A percentile compares a stretch with the other conserved stretches of the same genome.
Evolutionary conservation across 305 asterid species (phyloP).

Genomic region (Coffea humblotiana): DNA sequence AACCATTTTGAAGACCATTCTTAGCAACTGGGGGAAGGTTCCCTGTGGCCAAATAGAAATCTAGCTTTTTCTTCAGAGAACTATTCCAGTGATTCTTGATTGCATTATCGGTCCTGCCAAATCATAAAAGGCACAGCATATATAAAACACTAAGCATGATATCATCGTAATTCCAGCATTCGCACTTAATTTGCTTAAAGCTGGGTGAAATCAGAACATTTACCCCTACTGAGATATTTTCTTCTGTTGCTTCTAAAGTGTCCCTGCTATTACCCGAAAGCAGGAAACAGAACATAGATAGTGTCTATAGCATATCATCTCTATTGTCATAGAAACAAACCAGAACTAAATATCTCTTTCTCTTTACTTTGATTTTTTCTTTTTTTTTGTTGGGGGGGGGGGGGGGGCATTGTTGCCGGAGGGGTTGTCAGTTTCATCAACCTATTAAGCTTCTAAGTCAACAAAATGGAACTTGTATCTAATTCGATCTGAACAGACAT

Average conservation of each 20-base stretch:
- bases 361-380: neutral
- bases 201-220: neutral
- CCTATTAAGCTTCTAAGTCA: neutral
- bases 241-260: neutral
- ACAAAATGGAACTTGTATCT: neutral
- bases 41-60: slow-evolving; percentile 85
- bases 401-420: neutral
- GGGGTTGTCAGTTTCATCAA: neutral
- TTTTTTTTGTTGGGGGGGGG: too few species aligned
- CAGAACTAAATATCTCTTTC: neutral
- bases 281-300: neutral
- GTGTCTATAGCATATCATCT: neutral
- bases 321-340: neutral
- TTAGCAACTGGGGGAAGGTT: slow-evolving; percentile 73
- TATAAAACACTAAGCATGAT: neutral
- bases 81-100: slow-evolving; percentile 99
- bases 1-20: slow-evolving; percentile 41
- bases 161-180: neutral
- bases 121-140: neutral
- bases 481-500: neutral
- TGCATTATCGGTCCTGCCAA: slow-evolving; percentile 90
- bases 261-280: neutral
- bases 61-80: slow-evolving; percentile 86
- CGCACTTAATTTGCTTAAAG: neutral
- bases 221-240: neutral